phyloP scores from a whole-genome alignment of 495 filamentous ascomycete species.

The Ascodesmis nigricans region DNA sequence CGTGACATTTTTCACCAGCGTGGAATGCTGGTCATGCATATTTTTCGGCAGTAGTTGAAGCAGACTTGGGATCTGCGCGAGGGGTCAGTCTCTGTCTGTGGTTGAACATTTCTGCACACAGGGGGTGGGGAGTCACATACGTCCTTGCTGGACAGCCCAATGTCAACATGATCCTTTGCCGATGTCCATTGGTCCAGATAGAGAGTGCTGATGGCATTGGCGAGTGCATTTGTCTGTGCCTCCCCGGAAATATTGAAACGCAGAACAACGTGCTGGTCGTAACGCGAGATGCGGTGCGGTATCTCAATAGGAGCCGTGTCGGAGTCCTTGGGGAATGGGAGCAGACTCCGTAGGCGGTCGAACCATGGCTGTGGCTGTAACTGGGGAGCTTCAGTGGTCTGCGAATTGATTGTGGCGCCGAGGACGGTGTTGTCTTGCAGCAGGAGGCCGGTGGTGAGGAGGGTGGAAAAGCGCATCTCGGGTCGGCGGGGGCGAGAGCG shows the following conservation, averaged over 20 bases:
- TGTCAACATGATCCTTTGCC: constrained; percentile 64
- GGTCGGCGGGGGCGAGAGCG: too few relatives aligned
- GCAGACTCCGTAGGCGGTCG: too few relatives aligned
- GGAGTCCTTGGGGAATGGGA: too few relatives aligned
- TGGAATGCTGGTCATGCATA: constrained; percentile 47
- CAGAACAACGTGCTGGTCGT: constrained; percentile 64
- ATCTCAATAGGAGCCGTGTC: too few relatives aligned
- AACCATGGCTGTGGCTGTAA: too few relatives aligned
- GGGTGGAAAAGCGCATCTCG: too few relatives aligned
- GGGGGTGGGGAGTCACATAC: too few relatives aligned
- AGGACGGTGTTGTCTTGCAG: too few relatives aligned
- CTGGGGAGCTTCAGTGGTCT: too few relatives aligned
- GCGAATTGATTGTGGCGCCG: too few relatives aligned
- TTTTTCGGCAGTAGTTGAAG: constrained; percentile 59
- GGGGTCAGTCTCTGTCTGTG: constrained; percentile 8
- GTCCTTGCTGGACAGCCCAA: constrained; percentile 54
- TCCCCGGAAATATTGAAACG: constrained; percentile 57
- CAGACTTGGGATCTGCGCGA: constrained; percentile 42
- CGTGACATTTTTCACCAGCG: constrained; percentile 62
- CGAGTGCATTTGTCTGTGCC: constrained; percentile 49
- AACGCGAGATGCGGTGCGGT: constrained; percentile 36
- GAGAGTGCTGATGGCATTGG: constrained; percentile 49
- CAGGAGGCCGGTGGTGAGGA: too few relatives aligned
- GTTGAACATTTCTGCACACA: constrained; percentile 1
- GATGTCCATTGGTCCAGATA: constrained; percentile 83